Base-by-base conservation (phyloP, 2,329 filamentous ascomycete genomes). In the Thelonectria olida region DNA sequence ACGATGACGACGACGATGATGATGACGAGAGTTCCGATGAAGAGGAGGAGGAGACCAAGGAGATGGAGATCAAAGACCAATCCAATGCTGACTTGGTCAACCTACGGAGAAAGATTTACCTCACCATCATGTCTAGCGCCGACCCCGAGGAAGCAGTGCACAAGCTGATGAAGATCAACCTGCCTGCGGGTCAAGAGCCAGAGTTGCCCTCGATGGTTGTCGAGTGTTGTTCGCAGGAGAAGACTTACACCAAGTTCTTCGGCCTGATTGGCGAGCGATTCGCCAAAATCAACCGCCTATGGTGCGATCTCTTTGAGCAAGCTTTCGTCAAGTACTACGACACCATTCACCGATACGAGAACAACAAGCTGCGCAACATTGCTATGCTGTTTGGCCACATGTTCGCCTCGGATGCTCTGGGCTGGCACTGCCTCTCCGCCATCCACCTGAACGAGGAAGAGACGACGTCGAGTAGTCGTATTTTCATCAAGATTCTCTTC, bases 401-500 rank as follows among this genome's bases (percentile, higher is more conserved):
- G 73, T 85, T 99, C 52, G 90, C 92, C 47, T 92, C 90, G 9
- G 93, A 97, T 73, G 92, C 92, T 19, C 90, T 99, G 59, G 92
- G 92, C 60, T 98, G 96, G 96, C 92, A 98, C 73, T 90, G 92
- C 20, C 79, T 99, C 47, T 92, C 90, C 1, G 85, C 90, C 55
- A 88, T 99, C 63, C 94, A 94, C 75, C 81, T 99, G 52, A 99
- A 96, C 73, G 94, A 99, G 76, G 95, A 98, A 60, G 96, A 99
- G 73, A 99, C 96, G 0, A 99, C 95, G 1, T 95, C 93, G 2
- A 96, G 93, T 64, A 97, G 92, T 69, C 92, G 96, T 82, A 98
- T 99, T 76, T 99, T 98, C 75, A 92, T 99, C 83, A 98, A 97
- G 82, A 98, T 98, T 58, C 81, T 99, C 12, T 96, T 99, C 75